A percentile compares a stretch with the other conserved stretches of the same genome.
Conservation (phyloP, 148 eudicot genomes). For the Pouteria glomerata region DNA sequence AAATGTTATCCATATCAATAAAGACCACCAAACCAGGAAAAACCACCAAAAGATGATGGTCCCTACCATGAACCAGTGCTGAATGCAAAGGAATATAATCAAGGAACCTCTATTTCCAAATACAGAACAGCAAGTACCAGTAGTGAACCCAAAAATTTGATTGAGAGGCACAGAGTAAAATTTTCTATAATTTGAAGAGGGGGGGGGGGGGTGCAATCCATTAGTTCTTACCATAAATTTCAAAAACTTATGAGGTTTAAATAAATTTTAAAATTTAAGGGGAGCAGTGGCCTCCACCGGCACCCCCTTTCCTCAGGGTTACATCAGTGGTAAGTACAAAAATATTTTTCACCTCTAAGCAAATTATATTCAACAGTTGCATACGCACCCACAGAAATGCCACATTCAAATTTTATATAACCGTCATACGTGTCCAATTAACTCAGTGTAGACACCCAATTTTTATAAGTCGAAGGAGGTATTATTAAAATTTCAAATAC, state of each 20-base stretch:
- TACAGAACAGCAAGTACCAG: not conserved
- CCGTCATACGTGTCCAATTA: not conserved
- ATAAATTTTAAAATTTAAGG: no score
- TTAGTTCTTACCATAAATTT: no score
- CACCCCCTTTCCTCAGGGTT: no score
- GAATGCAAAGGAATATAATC: not conserved
- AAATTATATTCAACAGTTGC: not conserved
- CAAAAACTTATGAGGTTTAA: no score
- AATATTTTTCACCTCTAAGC: not conserved
- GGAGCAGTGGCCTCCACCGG: no score
- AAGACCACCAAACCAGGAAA: not conserved
- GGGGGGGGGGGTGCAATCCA: no score
- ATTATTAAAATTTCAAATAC: not conserved
- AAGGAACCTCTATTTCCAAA: not conserved
- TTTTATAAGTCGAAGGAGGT: not conserved
- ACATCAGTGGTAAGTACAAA: no score
- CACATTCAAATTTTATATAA: not conserved
- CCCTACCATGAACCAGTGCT: not conserved
- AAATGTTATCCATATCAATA: not conserved
- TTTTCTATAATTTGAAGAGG: no score
- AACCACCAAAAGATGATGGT: constrained; percentile 2
- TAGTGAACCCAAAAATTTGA: no score
- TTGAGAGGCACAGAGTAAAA: no score
- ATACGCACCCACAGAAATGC: not conserved
- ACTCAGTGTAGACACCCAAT: not conserved